phyloP scores from a whole-genome alignment of 192 early-diverging fungal species.

The Chytriomyces hyalinus region DNA sequence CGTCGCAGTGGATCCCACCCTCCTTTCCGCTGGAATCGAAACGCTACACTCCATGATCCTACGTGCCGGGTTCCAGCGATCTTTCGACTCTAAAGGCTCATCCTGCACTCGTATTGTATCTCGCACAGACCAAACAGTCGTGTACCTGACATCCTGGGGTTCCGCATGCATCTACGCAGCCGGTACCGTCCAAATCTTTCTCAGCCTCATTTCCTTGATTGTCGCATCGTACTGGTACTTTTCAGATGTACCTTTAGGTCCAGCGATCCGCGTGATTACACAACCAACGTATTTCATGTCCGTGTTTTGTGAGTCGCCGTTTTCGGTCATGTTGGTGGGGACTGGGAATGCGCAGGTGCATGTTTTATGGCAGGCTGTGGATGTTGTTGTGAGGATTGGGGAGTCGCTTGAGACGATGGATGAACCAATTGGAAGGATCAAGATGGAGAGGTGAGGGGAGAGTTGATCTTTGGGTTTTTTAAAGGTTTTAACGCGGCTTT shows the following conservation, averaged over 20 bases:
- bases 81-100: constrained; percentile 14
- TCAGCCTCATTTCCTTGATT: constrained; percentile 13
- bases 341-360: constrained; percentile 17
- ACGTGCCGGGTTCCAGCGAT: constrained; percentile 27
- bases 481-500: background rate
- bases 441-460: constrained; percentile 28
- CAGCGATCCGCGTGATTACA: constrained; percentile 18
- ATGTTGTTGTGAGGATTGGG: constrained; percentile 29
- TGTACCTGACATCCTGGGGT: constrained; percentile 26
- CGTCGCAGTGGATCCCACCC: constrained; percentile 29
- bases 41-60: constrained; percentile 25
- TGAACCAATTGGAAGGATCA: constrained; percentile 31
- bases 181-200: constrained; percentile 4
- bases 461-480: background rate
- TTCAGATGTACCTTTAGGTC: constrained; percentile 12
- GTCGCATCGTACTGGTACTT: constrained; percentile 1
- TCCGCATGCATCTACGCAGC: constrained; percentile 11
- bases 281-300: constrained; percentile 37
- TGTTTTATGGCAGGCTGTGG: constrained; percentile 32
- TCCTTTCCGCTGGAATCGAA: constrained; percentile 20
- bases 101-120: constrained; percentile 17
- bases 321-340: constrained; percentile 26
- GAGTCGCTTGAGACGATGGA: constrained; percentile 32
- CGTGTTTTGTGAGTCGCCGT: constrained; percentile 30
- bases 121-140: constrained; percentile 17